phyloP scores from a whole-genome alignment of 176 grass and related monocot species.

The Otatea glauca region DNA sequence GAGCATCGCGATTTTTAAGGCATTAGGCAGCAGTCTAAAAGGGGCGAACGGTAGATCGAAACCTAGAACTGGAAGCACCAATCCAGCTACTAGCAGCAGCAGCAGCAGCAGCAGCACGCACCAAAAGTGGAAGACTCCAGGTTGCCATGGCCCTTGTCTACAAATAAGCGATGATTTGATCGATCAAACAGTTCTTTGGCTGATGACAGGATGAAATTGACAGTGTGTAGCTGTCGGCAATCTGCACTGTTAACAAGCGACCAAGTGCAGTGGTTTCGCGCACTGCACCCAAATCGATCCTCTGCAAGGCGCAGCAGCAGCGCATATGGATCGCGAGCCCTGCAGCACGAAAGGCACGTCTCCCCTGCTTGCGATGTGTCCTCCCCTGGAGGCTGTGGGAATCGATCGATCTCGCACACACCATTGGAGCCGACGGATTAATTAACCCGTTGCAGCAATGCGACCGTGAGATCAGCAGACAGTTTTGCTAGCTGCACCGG shows the following conservation, averaged over 20 bases:
- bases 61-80: not conserved
- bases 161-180: not conserved
- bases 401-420: not conserved
- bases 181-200: not conserved
- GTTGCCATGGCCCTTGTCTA: not conserved
- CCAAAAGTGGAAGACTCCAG: not conserved
- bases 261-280: not conserved
- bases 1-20: not conserved
- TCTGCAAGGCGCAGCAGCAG: not conserved
- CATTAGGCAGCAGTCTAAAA: not conserved
- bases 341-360: not conserved
- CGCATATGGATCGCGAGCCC: not conserved
- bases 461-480: not conserved
- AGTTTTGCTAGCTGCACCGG: constrained; percentile 1
- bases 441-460: not conserved
- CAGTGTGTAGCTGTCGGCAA: not conserved
- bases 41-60: not conserved
- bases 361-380: not conserved
- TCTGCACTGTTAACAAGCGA: not conserved
- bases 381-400: not conserved
- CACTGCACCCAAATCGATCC: not conserved
- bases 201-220: not conserved
- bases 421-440: not conserved
- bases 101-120: not conserved
- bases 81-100: too few relatives aligned